A percentile compares a stretch with the other conserved stretches of the same genome.
Conservation (phyloP, 352 stramenopile genomes). For the Pythium oligandrum region DNA sequence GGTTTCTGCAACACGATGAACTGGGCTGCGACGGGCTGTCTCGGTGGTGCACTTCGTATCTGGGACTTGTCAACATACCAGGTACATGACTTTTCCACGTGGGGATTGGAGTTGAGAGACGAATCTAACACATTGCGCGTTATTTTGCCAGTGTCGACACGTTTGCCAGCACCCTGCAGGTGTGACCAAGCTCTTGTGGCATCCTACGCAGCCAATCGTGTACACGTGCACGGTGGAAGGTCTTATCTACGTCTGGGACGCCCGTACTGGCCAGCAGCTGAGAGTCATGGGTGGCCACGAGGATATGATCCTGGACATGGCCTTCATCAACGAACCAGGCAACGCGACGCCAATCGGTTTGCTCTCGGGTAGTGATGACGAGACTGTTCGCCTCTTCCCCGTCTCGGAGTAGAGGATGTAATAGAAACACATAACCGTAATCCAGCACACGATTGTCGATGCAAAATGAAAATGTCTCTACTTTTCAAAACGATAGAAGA, state of each 20-base stretch:
- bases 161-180: constrained; percentile 82
- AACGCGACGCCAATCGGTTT: constrained; percentile 40
- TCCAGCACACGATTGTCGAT: neutral
- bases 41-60: constrained; percentile 94
- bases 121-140: too few relatives aligned
- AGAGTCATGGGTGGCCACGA: constrained; percentile 80
- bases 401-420: constrained; percentile 35
- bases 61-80: constrained; percentile 92
- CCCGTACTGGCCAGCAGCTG: constrained; percentile 75
- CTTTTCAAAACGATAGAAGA: constrained; percentile 22
- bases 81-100: constrained; percentile 17
- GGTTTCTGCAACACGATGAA: constrained; percentile 93
- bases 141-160: constrained; percentile 62
- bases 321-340: constrained; percentile 50
- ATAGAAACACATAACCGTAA: neutral
- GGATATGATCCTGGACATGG: constrained; percentile 92
- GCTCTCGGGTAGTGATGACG: constrained; percentile 79
- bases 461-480: constrained; percentile 23
- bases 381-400: constrained; percentile 73
- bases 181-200: constrained; percentile 91
- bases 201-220: constrained; percentile 80
- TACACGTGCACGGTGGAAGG: constrained; percentile 88
- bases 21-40: constrained; percentile 93
- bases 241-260: constrained; percentile 90
- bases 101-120: too few relatives aligned